phyloP scores from a whole-genome alignment of 2,329 filamentous ascomycete genomes.

The Fusarium newnesense region DNA sequence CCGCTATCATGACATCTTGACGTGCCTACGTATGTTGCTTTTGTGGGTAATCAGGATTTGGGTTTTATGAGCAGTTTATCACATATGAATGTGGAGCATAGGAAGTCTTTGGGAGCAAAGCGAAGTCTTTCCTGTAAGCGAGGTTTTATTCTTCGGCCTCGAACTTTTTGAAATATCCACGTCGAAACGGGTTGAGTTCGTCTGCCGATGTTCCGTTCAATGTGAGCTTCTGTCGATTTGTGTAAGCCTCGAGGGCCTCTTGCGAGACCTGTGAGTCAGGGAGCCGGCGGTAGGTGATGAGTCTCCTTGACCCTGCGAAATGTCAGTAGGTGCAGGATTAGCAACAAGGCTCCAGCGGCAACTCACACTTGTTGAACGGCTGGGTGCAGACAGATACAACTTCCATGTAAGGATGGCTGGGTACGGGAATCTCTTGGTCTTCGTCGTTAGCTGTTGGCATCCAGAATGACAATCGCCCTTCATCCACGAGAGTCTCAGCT shows the following conservation, averaged over 20 bases:
- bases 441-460: constrained; percentile 92
- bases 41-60: constrained; percentile 28
- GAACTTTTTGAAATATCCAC: constrained; percentile 68
- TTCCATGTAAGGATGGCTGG: constrained; percentile 79
- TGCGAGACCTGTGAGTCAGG: constrained; percentile 66
- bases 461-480: constrained; percentile 91
- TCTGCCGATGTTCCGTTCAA: constrained; percentile 62
- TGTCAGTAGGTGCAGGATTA: background rate
- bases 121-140: constrained; percentile 35
- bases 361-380: constrained; percentile 85
- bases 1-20: constrained; percentile 35
- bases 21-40: constrained; percentile 24
- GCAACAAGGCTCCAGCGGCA: background rate
- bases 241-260: constrained; percentile 52
- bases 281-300: constrained; percentile 86
- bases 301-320: constrained; percentile 78
- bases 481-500: constrained; percentile 77
- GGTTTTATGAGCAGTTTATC: constrained; percentile 29
- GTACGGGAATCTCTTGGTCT: constrained; percentile 79
- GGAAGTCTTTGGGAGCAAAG: constrained; percentile 36
- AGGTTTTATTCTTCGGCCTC: constrained; percentile 48
- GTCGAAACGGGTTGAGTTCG: constrained; percentile 70
- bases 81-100: constrained; percentile 34
- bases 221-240: constrained; percentile 44
- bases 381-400: constrained; percentile 83